A percentile compares a stretch with the other conserved stretches of the same genome.
These are phyloP conservation scores for Diaporthe sp. DNA, from an alignment of 2,329 filamentous ascomycete genomes.

Conservation along the genomic window DNA sequence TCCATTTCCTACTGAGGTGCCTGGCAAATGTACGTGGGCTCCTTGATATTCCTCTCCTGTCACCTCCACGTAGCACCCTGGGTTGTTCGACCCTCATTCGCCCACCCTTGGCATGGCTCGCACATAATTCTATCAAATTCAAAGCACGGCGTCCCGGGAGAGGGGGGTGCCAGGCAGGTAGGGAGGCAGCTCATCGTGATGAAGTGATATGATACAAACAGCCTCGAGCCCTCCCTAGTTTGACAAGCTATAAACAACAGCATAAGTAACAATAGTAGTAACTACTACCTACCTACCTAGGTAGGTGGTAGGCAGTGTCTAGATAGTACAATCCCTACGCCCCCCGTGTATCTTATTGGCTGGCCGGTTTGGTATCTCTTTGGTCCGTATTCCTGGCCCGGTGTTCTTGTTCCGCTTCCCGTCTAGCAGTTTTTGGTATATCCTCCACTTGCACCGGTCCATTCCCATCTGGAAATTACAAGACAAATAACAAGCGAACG, in stretches of 20 bases:
- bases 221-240: neutral
- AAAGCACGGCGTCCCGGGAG: neutral
- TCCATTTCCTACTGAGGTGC: too few relatives aligned
- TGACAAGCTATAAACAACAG: neutral
- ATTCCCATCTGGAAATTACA: neutral
- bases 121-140: neutral
- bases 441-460: conserved; percentile 16
- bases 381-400: neutral
- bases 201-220: neutral
- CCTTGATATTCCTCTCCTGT: too few relatives aligned
- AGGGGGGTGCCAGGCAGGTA: neutral
- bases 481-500: conserved; percentile 5
- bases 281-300: neutral
- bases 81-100: too few relatives aligned
- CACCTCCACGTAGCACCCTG: too few relatives aligned
- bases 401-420: neutral
- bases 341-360: neutral
- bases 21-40: too few relatives aligned
- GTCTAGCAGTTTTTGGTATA: conserved; percentile 30
- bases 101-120: neutral
- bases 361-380: neutral
- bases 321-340: neutral
- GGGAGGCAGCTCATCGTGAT: neutral
- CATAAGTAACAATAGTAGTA: conserved; percentile 2
- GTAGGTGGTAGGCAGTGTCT: neutral